Evolutionary conservation across 2,329 filamentous ascomycete species (phyloP).

Genomic region (Dothideomycetes sp.): DNA sequence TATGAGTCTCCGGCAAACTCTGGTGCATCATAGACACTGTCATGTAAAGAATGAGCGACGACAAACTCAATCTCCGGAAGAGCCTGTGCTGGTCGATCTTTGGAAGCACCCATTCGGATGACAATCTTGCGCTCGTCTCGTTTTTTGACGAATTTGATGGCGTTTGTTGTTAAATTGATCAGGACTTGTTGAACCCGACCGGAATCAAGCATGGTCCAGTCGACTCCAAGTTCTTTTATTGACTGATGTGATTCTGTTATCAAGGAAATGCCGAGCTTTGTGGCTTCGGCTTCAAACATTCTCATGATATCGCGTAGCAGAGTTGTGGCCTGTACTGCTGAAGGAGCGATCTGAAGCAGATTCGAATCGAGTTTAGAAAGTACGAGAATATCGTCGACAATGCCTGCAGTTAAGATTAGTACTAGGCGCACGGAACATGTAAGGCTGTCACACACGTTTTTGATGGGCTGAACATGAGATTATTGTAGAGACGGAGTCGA

Average conservation of each 20-base stretch:
- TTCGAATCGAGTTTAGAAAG: constrained; percentile 37
- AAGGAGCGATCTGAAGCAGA: constrained; percentile 27
- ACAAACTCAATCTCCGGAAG: constrained; percentile 27
- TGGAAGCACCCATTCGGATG: constrained; percentile 16
- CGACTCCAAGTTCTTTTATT: constrained; percentile 7
- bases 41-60: constrained; percentile 14
- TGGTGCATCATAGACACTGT: constrained; percentile 7
- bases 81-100: constrained; percentile 15
- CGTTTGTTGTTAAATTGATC: constrained; percentile 22
- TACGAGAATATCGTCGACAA: constrained; percentile 40
- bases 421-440: background rate
- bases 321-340: constrained; percentile 15
- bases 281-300: constrained; percentile 27
- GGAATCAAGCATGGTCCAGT: constrained; percentile 21
- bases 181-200: constrained; percentile 20
- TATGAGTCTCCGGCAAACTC: constrained; percentile 13
- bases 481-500: constrained; percentile 33
- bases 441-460: constrained; percentile 19
- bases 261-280: constrained; percentile 21
- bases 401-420: constrained; percentile 16
- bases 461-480: constrained; percentile 39
- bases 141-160: constrained; percentile 21
- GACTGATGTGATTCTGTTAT: constrained; percentile 4
- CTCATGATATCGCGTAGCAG: constrained; percentile 23
- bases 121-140: constrained; percentile 15